Evolutionary conservation across 129 eudicot genomes (phyloP), one percentile per base, ranked within the genome.

Genomic region (Escallonia herrerae): DNA sequence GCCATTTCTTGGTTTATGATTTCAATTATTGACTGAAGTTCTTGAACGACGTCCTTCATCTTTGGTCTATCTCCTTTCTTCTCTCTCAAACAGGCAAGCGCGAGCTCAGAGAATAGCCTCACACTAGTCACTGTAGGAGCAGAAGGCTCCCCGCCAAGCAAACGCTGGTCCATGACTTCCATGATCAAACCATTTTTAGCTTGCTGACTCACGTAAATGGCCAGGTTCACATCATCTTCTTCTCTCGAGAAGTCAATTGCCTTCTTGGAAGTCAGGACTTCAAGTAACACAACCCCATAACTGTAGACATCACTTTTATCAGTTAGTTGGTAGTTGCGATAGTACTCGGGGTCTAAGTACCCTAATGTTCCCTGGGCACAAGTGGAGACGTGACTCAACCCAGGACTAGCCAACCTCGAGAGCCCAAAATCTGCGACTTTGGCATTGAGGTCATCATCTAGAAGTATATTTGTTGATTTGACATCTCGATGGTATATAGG

Each of bases 301-400:
- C 87, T 82, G 43, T 78, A 78, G 15, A 75, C 87, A 68, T 82
- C 84, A 60, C 87, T 82, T 52, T 82, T 82, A 56, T 82, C 87
- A 0, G 83, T 82, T 50, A 82, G 56, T 60, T 78, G 84, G 48
- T 82, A 78, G 63, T 78, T 82, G 8, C 79, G 75, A 54, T 74
- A 82, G 54, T 82, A 82, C 68, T 82, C 87, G 0, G 87, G 87
- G 68, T 82, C 87, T 40, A 82, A 57, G 71, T 82, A 82, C 50
- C 87, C 87, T 65, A 82, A 38, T 15, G 87, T 78, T 9, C 87
- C 87, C 63, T 75, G 83, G 9, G 83, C 87, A 72, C 87, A 82
- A 14, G 87, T 82, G 2, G 83, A 78, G 64, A 82, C 83, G 56
- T 82, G 87, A 66, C 87, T 82, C 77, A 82, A 64, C 11, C 83